These are phyloP conservation scores for Blastobotrys proliferans DNA, from an alignment of 1,139 yeast species.

Conservation along the genomic window DNA sequence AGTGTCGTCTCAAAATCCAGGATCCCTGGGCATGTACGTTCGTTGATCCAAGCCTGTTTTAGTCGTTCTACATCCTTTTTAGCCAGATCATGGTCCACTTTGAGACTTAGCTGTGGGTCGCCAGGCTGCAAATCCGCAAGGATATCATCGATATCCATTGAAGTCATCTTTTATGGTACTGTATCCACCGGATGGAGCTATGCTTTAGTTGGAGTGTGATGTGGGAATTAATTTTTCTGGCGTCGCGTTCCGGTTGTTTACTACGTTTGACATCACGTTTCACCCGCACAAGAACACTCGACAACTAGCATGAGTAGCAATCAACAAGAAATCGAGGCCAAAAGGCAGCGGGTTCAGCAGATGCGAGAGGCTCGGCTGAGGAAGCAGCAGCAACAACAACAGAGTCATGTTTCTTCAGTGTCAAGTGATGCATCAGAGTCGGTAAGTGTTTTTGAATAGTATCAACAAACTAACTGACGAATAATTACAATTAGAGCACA, in stretches of 20 bases:
- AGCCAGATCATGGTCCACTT: constrained; percentile 9
- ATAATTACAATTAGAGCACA: no score
- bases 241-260: no score
- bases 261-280: no score
- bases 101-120: not conserved
- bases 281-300: no score
- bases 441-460: not conserved
- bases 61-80: constrained; percentile 31
- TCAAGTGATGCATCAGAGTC: not conserved
- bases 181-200: no score
- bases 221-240: no score
- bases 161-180: no score
- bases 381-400: not conserved
- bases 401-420: no score
- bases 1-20: constrained; percentile 64
- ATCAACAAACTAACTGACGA: no score
- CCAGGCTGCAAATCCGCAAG: constrained; percentile 24
- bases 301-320: not conserved
- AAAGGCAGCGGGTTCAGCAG: constrained; percentile 5
- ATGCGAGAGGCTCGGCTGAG: not conserved
- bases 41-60: constrained; percentile 73
- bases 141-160: constrained; percentile 28
- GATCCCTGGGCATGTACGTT: constrained; percentile 79
- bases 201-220: no score
- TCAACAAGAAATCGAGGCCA: constrained; percentile 1